phyloP scores from a whole-genome alignment of 805 yeast species.

The Teunomyces lycoperdinae region DNA sequence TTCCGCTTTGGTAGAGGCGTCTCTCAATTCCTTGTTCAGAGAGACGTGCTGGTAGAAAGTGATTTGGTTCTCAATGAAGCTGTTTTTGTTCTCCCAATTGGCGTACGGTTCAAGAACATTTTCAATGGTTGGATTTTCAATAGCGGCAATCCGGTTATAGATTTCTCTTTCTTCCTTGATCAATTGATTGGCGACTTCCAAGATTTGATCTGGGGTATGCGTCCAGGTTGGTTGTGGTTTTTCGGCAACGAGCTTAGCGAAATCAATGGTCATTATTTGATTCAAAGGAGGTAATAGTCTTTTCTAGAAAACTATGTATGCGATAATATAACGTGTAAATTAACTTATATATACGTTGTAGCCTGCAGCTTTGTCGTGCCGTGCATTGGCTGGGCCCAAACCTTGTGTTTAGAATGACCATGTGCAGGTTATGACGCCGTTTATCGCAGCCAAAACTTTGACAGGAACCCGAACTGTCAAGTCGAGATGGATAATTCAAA shows the following conservation, averaged over 20 bases:
- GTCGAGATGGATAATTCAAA: too few relatives aligned
- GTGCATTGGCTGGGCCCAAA: background rate
- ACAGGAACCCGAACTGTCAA: too few relatives aligned
- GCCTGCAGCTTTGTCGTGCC: background rate
- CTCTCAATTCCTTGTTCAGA: conserved; percentile 59
- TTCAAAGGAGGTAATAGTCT: background rate
- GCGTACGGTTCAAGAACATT: conserved; percentile 54
- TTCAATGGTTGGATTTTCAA: conserved; percentile 52
- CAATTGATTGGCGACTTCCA: conserved; percentile 40
- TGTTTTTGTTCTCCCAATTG: conserved; percentile 47
- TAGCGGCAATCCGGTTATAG: conserved; percentile 53
- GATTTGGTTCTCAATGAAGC: conserved; percentile 47
- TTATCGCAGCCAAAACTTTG: too few relatives aligned
- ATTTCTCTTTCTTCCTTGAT: conserved; percentile 42
- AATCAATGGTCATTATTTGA: conserved; percentile 5
- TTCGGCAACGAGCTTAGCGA: conserved; percentile 2
- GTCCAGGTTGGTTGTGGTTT: conserved; percentile 43
- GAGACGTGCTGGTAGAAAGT: conserved; percentile 76
- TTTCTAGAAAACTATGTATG: too few relatives aligned
- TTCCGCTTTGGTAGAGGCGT: conserved; percentile 65
- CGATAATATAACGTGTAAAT: background rate
- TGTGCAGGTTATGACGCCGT: too few relatives aligned
- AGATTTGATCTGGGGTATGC: conserved; percentile 51
- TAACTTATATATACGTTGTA: too few relatives aligned
- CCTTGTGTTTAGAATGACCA: too few relatives aligned